A percentile compares a stretch with the other conserved stretches of the same genome.
Conservation (phyloP, 2,329 filamentous ascomycete genomes). For the Alternaria rosae region DNA sequence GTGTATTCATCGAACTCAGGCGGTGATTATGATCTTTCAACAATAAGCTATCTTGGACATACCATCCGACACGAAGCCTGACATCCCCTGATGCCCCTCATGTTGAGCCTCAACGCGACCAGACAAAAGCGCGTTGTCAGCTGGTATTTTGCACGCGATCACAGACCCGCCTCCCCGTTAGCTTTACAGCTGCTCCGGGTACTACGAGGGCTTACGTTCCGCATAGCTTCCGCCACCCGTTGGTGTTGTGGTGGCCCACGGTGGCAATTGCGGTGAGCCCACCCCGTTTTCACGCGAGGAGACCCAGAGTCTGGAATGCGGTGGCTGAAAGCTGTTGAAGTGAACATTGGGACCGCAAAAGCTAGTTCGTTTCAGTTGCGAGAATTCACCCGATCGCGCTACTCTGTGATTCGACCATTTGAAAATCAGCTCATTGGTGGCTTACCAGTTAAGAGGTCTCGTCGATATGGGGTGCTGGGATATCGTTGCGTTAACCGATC, state of each 20-base stretch:
- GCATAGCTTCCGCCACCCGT: neutral
- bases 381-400: neutral
- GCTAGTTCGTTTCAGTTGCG: conserved; percentile 1
- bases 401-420: neutral
- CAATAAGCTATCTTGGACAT: neutral
- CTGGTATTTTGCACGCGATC: neutral
- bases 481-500: neutral
- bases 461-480: neutral
- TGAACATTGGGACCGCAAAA: neutral
- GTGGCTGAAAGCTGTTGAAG: neutral
- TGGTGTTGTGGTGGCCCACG: neutral
- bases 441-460: neutral
- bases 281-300: neutral
- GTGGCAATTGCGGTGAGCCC: neutral
- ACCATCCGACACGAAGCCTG: neutral
- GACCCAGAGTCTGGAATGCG: neutral
- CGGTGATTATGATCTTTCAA: neutral
- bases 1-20: neutral
- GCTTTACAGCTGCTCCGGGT: neutral
- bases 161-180: neutral
- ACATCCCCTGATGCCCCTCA: neutral
- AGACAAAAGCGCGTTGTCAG: neutral
- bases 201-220: neutral
- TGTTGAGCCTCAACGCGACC: neutral
- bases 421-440: neutral